A percentile compares a stretch with the other conserved stretches of the same genome.
These are phyloP conservation scores for Boletus bicolor DNA, from an alignment of 768 basidiomycete genomes.

Conservation along the genomic window DNA sequence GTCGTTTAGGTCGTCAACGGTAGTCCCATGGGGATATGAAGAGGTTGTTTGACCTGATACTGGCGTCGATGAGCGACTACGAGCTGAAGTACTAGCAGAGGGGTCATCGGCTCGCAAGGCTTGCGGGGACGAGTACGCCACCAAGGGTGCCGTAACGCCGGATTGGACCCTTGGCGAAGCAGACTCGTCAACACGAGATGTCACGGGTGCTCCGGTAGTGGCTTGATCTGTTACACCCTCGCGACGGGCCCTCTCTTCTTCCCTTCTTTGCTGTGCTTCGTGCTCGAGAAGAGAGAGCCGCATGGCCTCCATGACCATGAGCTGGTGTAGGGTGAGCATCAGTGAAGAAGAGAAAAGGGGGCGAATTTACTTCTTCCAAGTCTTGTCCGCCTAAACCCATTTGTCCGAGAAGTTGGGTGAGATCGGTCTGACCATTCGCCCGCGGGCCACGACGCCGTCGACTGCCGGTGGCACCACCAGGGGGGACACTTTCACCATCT, in stretches of 20 bases:
- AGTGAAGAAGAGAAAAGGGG: slow-evolving; percentile 23
- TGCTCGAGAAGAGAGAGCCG: slow-evolving; percentile 90
- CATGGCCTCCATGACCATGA: slow-evolving; percentile 99
- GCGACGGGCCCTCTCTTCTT: slow-evolving; percentile 64
- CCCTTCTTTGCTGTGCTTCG: slow-evolving; percentile 84
- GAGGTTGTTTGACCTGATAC: slow-evolving; percentile 35
- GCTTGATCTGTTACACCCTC: slow-evolving; percentile 39
- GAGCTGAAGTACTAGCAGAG: slow-evolving; percentile 8
- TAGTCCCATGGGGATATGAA: slow-evolving; percentile 26
- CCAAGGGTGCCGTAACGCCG: slow-evolving; percentile 2
- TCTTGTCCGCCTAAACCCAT: slow-evolving; percentile 83
- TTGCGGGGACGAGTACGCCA: slow-evolving; percentile 1
- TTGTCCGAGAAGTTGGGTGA: slow-evolving; percentile 57
- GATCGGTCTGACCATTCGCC: slow-evolving; percentile 48
- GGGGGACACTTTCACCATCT: slow-evolving; percentile 35
- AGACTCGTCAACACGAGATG: slow-evolving; percentile 5
- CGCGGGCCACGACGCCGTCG: slow-evolving; percentile 60
- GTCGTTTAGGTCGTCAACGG: slow-evolving; percentile 28
- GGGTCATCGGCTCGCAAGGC: slow-evolving; percentile 11
- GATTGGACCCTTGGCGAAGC: slow-evolving; percentile 4
- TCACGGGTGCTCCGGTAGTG: slow-evolving; percentile 23
- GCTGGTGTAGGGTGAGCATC: slow-evolving; percentile 40
- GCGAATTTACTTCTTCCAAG: slow-evolving; percentile 76
- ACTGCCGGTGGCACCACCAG: slow-evolving; percentile 39
- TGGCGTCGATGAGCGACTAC: slow-evolving; percentile 30